phyloP scores from a whole-genome alignment of 768 basidiomycete species.

The Boletus patriciae region DNA sequence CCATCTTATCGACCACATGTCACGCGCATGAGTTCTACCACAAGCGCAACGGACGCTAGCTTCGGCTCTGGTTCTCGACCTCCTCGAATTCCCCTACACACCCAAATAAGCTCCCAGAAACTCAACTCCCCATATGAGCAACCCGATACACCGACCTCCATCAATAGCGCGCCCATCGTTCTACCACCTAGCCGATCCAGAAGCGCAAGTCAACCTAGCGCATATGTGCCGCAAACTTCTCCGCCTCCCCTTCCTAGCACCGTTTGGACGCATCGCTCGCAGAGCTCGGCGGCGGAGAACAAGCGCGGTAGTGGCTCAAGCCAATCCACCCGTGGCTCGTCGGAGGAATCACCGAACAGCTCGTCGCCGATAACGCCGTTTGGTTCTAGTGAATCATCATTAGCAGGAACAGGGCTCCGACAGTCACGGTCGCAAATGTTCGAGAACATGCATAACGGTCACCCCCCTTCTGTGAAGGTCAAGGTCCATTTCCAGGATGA shows the following conservation, averaged over 20 bases:
- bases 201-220: slow-evolving; percentile 77
- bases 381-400: slow-evolving; percentile 84
- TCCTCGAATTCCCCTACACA: slow-evolving; percentile 48
- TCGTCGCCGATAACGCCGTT: slow-evolving; percentile 88
- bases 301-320: slow-evolving; percentile 87
- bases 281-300: slow-evolving; percentile 40
- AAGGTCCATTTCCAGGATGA: slow-evolving; percentile 96
- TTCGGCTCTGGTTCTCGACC: slow-evolving; percentile 43
- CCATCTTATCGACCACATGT: slow-evolving; percentile 42
- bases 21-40: slow-evolving; percentile 48
- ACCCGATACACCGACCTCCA: slow-evolving; percentile 38
- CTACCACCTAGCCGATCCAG: slow-evolving; percentile 57
- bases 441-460: slow-evolving; percentile 40
- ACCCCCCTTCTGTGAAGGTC: slow-evolving; percentile 68
- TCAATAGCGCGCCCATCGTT: slow-evolving; percentile 16
- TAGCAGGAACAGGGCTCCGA: slow-evolving; percentile 57
- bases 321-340: slow-evolving; percentile 73
- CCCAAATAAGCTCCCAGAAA: slow-evolving; percentile 69
- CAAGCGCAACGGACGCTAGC: slow-evolving; percentile 42
- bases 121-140: slow-evolving; percentile 55
- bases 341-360: slow-evolving; percentile 82
- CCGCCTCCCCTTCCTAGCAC: slow-evolving; percentile 55
- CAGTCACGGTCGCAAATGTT: slow-evolving; percentile 56
- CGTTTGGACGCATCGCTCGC: slow-evolving; percentile 50
- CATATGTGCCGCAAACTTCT: slow-evolving; percentile 55